Evolutionary conservation across 345 rosid genomes (phyloP).

Genomic region (Salix viminalis): DNA sequence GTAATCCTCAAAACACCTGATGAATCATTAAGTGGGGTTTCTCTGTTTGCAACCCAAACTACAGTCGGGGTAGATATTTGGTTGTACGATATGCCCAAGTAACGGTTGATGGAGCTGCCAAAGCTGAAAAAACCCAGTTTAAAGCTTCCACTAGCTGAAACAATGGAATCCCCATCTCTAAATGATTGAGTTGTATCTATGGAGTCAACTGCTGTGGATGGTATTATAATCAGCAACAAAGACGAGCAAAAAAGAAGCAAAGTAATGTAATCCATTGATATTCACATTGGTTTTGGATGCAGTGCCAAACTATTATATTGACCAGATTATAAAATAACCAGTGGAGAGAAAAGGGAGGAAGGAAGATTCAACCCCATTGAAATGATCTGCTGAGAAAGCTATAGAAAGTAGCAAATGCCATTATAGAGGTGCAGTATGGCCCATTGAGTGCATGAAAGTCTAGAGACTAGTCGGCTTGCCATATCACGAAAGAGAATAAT

Average conservation of each 20-base stretch:
- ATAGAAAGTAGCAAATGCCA: not conserved
- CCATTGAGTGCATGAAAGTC: not conserved
- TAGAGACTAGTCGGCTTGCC: not conserved
- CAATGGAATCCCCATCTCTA: not conserved
- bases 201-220: not conserved
- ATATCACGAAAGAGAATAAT: not conserved
- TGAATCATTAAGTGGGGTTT: not conserved
- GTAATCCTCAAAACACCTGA: not conserved
- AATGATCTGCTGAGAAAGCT: not conserved
- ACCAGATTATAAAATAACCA: not conserved
- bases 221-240: not conserved
- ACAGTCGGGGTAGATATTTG: not conserved
- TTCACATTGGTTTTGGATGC: not conserved
- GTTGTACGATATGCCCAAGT: not conserved
- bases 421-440: not conserved
- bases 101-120: not conserved
- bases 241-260: not conserved
- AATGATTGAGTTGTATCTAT: not conserved
- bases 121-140: not conserved
- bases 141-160: slow-evolving; percentile 2
- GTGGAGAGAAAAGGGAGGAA: not conserved
- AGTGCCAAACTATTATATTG: not conserved
- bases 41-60: slow-evolving; percentile 12
- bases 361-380: not conserved
- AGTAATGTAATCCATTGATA: not conserved